Evolutionary conservation across 1,284 basidiomycete genomes (phyloP), one percentile per base, ranked within the genome.

Genomic region (Trichosporon inkin): DNA sequence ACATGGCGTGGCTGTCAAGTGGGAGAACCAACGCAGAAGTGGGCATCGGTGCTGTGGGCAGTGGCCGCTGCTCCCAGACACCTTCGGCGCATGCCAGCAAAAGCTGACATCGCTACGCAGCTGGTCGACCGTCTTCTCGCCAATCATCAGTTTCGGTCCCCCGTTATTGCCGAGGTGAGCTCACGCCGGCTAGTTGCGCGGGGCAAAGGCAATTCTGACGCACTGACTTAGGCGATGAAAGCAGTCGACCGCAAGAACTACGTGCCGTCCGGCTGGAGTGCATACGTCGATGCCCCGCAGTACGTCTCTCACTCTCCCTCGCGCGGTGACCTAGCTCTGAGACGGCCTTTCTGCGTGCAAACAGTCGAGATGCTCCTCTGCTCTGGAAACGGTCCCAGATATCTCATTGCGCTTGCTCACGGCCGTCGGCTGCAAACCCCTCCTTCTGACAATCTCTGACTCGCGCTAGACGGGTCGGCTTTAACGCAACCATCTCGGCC

Each of bases 241-340:
- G 66, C 68, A 34, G 75, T 77, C 14, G 76, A 79, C 62, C 67
- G 77, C 44, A 70, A 63, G 59, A 63, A 76, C 57, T 79, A 79
- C 54, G 71, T 75, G 5, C 36, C 61, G 51, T 44, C 41, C 19
- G 24, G n/a, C 11, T 14, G 38, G 16, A 58, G 53, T 6, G 72
- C 74, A 39, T 79, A 79, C 53, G 69, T 76, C 34, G 77, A 79
- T 58, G 74, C 74, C 0, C 77, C 77, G 10, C 75, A 78, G 77
- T 78, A 36, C 57, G 75, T 68, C 24, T 28, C 16, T 37, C 36
- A 5, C 28, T 32, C 28, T 32, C 28, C 5, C 36, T n/a, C n/a
- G n/a, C n/a, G n/a, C 19, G 28, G 10, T 49, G 35, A 53, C 35
- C 32, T 39, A 10, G 19, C 32, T 41, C 19, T 56, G 32, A 24